A percentile compares a stretch with the other conserved stretches of the same genome.
These are phyloP conservation scores for Apophysomyces sp. DNA, from an alignment of 371 early-diverging fungal genomes.

Conservation along the genomic window DNA sequence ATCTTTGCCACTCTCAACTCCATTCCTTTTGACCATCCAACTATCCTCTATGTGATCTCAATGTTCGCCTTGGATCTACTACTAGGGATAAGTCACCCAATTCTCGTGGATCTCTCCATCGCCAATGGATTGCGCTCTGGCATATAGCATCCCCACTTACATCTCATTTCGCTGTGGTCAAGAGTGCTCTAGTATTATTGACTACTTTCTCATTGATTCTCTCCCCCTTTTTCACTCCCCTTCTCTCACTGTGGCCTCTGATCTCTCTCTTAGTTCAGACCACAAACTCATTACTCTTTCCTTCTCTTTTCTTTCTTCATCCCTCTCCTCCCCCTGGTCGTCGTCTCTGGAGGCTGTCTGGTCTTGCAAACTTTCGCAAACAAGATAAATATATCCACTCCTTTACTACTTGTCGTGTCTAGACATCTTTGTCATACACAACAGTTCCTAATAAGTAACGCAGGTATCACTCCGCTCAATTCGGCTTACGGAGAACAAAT, in stretches of 20 bases:
- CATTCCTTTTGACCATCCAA: neutral
- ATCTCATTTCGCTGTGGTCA: neutral
- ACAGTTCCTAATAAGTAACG: too few relatives aligned
- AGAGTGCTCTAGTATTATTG: conserved; percentile 6
- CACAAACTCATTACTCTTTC: conserved; percentile 1
- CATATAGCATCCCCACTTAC: conserved; percentile 6
- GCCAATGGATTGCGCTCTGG: conserved; percentile 4
- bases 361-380: too few relatives aligned
- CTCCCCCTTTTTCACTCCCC: neutral
- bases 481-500: too few relatives aligned
- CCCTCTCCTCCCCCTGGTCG: neutral
- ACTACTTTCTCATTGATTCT: conserved; percentile 2
- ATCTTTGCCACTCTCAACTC: neutral
- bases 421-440: too few relatives aligned
- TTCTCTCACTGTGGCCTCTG: neutral
- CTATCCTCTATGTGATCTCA: conserved; percentile 6
- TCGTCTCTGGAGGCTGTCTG: neutral
- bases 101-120: neutral
- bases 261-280: conserved; percentile 9
- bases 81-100: conserved; percentile 1
- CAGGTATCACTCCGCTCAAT: too few relatives aligned
- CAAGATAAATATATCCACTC: too few relatives aligned
- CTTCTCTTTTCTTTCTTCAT: neutral
- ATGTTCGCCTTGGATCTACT: neutral
- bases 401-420: too few relatives aligned